phyloP scores from a whole-genome alignment of 192 early-diverging fungal species.

The Helicostylum pulchrum region DNA sequence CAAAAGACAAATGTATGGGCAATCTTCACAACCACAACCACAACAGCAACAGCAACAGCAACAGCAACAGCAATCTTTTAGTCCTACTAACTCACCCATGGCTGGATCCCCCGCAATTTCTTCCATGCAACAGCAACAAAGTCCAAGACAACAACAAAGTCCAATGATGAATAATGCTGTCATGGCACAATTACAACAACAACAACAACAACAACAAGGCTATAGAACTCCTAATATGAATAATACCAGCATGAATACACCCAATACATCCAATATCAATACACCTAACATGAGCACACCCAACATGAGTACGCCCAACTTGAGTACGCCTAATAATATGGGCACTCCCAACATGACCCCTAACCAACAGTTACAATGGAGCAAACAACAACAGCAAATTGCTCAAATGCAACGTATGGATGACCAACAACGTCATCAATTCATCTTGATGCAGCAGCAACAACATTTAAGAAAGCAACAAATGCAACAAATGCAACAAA shows the following conservation, averaged over 20 bases:
- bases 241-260: too few species aligned
- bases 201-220: conserved; percentile 4
- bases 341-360: too few species aligned
- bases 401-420: conserved; percentile 19
- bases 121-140: too few species aligned
- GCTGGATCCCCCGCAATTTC: conserved; percentile 4
- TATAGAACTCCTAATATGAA: not conserved
- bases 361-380: too few species aligned
- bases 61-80: not conserved
- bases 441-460: conserved; percentile 26
- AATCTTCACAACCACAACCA: not conserved
- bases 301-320: too few species aligned
- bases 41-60: not conserved
- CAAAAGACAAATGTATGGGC: conserved; percentile 7
- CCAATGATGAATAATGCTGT: conserved; percentile 2
- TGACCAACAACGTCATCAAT: conserved; percentile 18
- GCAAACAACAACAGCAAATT: not conserved
- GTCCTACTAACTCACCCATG: conserved; percentile 2
- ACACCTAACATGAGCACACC: too few species aligned
- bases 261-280: too few species aligned
- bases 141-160: conserved; percentile 7
- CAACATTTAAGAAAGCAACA: conserved; percentile 1
- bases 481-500: not conserved
- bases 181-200: not conserved
- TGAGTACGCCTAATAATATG: too few species aligned